Conservation (phyloP, 441 rosid species). For the Pelargonium citronellum region DNA sequence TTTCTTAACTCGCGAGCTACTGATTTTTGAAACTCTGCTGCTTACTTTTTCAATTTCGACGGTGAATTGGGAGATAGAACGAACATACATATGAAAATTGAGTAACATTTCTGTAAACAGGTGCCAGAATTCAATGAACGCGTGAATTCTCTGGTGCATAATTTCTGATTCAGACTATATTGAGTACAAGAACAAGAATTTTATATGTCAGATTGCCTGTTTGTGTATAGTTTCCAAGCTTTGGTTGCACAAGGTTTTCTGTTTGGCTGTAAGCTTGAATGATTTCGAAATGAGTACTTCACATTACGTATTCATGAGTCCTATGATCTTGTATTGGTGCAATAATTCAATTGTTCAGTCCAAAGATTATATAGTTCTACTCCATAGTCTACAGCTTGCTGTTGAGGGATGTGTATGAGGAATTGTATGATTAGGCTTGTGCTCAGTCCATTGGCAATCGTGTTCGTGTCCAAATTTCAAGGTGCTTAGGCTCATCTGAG, state of each 20-base stretch:
- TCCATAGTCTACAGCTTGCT: too few species aligned
- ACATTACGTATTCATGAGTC: background rate
- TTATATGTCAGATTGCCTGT: background rate
- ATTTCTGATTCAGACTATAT: background rate
- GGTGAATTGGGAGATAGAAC: background rate
- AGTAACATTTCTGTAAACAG: background rate
- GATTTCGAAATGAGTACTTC: background rate
- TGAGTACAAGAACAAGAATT: background rate
- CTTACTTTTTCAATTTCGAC: background rate
- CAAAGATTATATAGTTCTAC: too few species aligned
- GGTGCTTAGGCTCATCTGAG: background rate
- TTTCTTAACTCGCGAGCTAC: background rate
- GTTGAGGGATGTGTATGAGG: too few species aligned
- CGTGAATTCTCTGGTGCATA: background rate
- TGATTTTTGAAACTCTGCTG: background rate
- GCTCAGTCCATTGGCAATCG: background rate
- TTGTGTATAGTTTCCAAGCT: background rate
- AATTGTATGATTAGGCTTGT: too few species aligned
- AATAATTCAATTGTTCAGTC: background rate
- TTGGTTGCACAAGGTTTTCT: background rate
- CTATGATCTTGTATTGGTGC: background rate
- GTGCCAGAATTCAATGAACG: conserved; percentile 1
- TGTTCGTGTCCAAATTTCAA: background rate
- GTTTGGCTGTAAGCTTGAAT: background rate
- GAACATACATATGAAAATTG: background rate